A percentile compares a stretch with the other conserved stretches of the same genome.
These are phyloP conservation scores for Rhodomyrtus psidioides DNA, from an alignment of 441 rosid species.

Conservation along the genomic window DNA sequence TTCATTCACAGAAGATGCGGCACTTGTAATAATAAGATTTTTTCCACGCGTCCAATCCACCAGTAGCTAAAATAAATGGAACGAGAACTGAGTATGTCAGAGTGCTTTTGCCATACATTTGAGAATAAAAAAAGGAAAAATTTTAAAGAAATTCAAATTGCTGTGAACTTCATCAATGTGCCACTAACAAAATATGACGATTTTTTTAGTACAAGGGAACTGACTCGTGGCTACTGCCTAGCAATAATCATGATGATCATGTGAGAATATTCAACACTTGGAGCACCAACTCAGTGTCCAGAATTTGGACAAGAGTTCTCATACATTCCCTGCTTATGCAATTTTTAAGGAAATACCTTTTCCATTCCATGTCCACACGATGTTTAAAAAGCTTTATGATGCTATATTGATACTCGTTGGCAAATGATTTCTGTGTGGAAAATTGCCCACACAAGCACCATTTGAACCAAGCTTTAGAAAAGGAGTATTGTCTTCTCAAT, in stretches of 20 bases:
- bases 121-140: neutral
- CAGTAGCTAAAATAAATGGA: constrained; percentile 39
- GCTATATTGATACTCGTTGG: too few relatives aligned
- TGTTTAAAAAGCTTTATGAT: too few relatives aligned
- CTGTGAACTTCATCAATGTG: neutral
- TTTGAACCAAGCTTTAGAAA: too few relatives aligned
- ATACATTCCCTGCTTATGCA: neutral
- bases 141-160: neutral
- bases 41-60: constrained; percentile 86
- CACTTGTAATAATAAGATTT: constrained; percentile 66
- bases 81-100: neutral
- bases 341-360: too few relatives aligned
- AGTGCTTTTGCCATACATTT: neutral
- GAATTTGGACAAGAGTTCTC: neutral
- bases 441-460: too few relatives aligned
- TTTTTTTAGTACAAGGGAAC: neutral
- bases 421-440: too few relatives aligned
- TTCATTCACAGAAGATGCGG: constrained; percentile 61
- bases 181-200: neutral
- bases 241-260: neutral
- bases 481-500: too few relatives aligned
- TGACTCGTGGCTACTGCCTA: neutral
- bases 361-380: too few relatives aligned
- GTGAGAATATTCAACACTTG: neutral
- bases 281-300: neutral